These are phyloP conservation scores for Selenicereus undatus DNA, from an alignment of 148 eudicot species.

Conservation along the genomic window DNA sequence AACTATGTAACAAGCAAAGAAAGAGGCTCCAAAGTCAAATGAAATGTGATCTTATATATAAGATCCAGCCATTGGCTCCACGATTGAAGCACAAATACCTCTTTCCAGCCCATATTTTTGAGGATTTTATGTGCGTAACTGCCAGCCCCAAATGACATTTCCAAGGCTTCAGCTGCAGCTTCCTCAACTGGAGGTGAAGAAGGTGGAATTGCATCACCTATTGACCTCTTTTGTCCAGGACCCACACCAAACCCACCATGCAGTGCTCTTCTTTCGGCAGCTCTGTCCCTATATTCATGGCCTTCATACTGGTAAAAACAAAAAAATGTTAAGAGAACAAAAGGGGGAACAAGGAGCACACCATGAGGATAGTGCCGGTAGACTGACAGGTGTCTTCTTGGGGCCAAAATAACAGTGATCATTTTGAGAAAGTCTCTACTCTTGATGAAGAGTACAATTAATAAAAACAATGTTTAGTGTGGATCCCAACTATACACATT, in stretches of 20 bases:
- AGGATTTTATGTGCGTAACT: slow-evolving; percentile 82
- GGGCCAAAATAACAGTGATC: not conserved
- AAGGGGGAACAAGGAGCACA: not conserved
- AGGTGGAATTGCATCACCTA: slow-evolving; percentile 25
- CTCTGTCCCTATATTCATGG: slow-evolving; percentile 73
- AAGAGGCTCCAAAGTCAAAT: not conserved
- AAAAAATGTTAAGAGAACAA: not conserved
- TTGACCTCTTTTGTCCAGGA: slow-evolving; percentile 70
- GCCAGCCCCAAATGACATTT: slow-evolving; percentile 82
- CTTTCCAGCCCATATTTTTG: slow-evolving; percentile 97
- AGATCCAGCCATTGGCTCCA: not conserved
- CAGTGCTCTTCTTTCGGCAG: slow-evolving; percentile 94
- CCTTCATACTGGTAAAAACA: slow-evolving; percentile 29
- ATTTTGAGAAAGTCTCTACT: too few species aligned
- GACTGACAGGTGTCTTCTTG: not conserved
- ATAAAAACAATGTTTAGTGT: not conserved
- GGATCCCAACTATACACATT: not conserved
- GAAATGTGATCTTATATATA: not conserved
- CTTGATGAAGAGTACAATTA: not conserved
- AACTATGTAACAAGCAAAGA: not conserved
- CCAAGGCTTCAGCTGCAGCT: slow-evolving; percentile 80
- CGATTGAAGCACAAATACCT: slow-evolving; percentile 37
- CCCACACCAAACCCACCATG: slow-evolving; percentile 84
- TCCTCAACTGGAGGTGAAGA: slow-evolving; percentile 43
- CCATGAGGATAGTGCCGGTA: not conserved